Percentiles rank a stretch among this genome's conserved stretches.
These are phyloP conservation scores for Colletotrichum caudatum DNA, from an alignment of 2,329 filamentous ascomycete species.

Conservation along the genomic window DNA sequence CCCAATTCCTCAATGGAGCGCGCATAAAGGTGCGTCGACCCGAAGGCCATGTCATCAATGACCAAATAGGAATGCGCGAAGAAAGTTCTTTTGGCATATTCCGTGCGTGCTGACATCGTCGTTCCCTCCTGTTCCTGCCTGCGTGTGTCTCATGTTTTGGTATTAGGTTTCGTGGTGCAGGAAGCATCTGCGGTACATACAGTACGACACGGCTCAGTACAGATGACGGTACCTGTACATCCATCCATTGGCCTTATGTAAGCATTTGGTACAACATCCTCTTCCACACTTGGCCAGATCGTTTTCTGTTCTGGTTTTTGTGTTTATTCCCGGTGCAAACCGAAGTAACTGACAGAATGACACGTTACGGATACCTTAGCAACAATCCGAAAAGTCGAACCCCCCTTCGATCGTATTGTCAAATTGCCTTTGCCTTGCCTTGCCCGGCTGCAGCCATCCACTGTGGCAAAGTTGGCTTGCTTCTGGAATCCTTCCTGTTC, in stretches of 20 bases:
- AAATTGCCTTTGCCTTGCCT: not conserved
- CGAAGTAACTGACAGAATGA: not conserved
- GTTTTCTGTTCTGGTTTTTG: not conserved
- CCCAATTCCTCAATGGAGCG: no score
- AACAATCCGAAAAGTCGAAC: not conserved
- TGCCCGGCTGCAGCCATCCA: not conserved
- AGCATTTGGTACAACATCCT: not conserved
- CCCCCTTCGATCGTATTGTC: not conserved
- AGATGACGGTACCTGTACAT: no score
- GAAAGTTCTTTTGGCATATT: conserved; percentile 36
- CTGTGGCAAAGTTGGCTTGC: conserved; percentile 9
- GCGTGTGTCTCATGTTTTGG: not conserved
- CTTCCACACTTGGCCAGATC: not conserved
- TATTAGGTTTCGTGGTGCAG: not conserved
- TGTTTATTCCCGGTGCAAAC: not conserved
- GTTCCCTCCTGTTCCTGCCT: not conserved
- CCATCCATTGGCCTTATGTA: not conserved
- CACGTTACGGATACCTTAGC: not conserved
- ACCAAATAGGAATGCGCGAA: conserved; percentile 31
- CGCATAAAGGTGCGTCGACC: not conserved
- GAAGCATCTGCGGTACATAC: not conserved
- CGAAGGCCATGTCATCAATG: conserved; percentile 12
- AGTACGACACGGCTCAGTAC: no score
- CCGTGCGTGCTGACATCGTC: conserved; percentile 4
- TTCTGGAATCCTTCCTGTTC: conserved; percentile 38